A percentile compares a stretch with the other conserved stretches of the same genome.
These are phyloP conservation scores for Pseudoneurospora amorphoporcata DNA, from an alignment of 495 filamentous ascomycete genomes.

Conservation along the genomic window DNA sequence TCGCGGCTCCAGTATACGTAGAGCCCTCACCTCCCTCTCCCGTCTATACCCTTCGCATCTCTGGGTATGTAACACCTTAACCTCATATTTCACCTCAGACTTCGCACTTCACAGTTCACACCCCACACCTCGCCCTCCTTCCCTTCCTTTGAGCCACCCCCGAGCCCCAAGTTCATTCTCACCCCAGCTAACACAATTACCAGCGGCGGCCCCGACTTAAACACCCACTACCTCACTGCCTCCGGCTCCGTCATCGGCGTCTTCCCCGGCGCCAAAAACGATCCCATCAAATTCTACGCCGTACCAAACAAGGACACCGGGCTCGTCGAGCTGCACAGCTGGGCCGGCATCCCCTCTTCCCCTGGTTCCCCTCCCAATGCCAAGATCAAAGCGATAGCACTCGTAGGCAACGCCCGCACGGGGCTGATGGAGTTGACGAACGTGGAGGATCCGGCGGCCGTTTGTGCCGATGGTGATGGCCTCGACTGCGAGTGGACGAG, in stretches of 20 bases:
- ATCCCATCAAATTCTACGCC: conserved; percentile 9
- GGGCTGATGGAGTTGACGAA: conserved; percentile 19
- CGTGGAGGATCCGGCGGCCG: conserved; percentile 21
- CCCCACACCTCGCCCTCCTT: not conserved
- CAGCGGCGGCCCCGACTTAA: conserved; percentile 5
- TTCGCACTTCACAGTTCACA: not conserved
- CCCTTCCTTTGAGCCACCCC: not conserved
- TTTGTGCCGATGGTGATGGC: not conserved
- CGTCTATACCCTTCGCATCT: conserved; percentile 12
- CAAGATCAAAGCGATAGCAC: not conserved
- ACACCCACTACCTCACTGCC: conserved; percentile 7
- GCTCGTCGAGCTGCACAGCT: conserved; percentile 4
- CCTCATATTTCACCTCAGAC: not conserved
- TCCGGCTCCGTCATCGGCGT: conserved; percentile 8
- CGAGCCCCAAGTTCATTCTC: not conserved
- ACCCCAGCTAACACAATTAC: not conserved
- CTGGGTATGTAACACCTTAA: conserved; percentile 10
- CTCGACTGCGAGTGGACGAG: not conserved
- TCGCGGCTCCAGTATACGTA: conserved; percentile 12
- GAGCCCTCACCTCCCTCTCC: not conserved
- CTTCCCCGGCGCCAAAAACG: not conserved
- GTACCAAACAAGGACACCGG: conserved; percentile 1
- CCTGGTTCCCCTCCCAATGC: conserved; percentile 16
- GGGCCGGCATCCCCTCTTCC: conserved; percentile 13
- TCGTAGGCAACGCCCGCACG: not conserved